Evolutionary conservation across 768 basidiomycete species (phyloP).

Genomic region (Punctularia strigosozonata): DNA sequence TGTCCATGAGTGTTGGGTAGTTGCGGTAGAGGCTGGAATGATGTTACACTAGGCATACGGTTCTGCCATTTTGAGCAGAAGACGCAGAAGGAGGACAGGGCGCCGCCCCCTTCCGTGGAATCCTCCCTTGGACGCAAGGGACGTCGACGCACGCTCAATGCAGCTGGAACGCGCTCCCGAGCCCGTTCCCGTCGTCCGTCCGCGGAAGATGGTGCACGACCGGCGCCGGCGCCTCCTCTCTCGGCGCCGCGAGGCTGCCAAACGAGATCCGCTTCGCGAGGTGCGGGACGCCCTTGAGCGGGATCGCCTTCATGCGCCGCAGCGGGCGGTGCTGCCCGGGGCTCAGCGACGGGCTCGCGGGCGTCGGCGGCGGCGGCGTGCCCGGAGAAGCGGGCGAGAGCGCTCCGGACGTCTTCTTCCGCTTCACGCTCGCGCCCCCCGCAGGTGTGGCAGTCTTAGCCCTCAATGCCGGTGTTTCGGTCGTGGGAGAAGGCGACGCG

Average conservation of each 20-base stretch:
- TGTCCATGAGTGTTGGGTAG: too few species aligned
- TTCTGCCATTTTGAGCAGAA: too few species aligned
- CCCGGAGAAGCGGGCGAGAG: constrained; percentile 4
- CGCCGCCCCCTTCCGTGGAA: too few species aligned
- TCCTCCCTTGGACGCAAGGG: constrained; percentile 1
- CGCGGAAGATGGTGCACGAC: too few species aligned
- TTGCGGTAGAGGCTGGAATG: too few species aligned
- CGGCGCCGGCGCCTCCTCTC: too few species aligned
- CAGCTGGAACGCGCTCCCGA: constrained; percentile 70
- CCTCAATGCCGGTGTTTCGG: too few species aligned
- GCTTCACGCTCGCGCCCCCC: not conserved
- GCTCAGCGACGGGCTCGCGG: constrained; percentile 12
- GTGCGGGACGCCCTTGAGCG: constrained; percentile 24
- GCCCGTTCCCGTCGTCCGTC: too few species aligned
- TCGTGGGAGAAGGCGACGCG: too few species aligned
- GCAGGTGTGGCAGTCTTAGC: not conserved
- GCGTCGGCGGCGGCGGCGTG: constrained; percentile 8
- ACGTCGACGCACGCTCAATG: too few species aligned
- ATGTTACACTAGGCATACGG: too few species aligned
- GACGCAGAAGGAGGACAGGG: too few species aligned
- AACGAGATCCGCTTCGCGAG: constrained; percentile 52
- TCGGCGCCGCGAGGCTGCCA: constrained; percentile 33
- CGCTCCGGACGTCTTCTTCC: not conserved
- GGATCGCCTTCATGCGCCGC: constrained; percentile 30
- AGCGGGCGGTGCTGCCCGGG: constrained; percentile 26